Base-by-base conservation (phyloP, 306 rosid genomes). In the Sicyos baderoa region DNA sequence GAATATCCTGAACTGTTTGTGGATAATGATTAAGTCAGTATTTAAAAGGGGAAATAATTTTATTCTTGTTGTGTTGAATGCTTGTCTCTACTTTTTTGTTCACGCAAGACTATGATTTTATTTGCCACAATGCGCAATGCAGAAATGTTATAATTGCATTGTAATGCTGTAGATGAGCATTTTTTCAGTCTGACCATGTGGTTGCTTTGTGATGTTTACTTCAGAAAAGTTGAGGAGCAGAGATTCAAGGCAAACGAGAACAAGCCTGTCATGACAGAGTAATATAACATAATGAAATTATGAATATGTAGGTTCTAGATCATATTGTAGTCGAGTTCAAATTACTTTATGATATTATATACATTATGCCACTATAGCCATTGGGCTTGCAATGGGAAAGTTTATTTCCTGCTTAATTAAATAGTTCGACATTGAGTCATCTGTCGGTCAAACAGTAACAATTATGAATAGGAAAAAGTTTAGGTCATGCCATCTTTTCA, bases 241-340 rank as follows among this genome's bases (percentile, higher is more conserved):
- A 90, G 29, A 73, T 82, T 84, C n/a, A 90, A 93, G 75, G 96
- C 97, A 50, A 93, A 72, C 22, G 97, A 93, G 82, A 93, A 88
- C 86, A 93, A 93, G 87, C 97, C 99, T 55, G 81, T 93, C 16
- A 90, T 93, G 97, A 90, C 87, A 22, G 97, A 93, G 85, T 93
- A 85, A n/a, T n/a, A n/a, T n/a, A n/a, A n/a, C n/a, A n/a, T n/a
- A n/a, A 88, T 21, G 14, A 14, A 40, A 44, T 18, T 29, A 18
- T 44, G 71, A 65, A 45, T 14, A 21, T 65, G 37, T 45, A 65
- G 54, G 71, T 14, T 65, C 14, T 45, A 45, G 70, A 23, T 21
- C 35, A 45, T 65, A 65, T 44, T 14, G 40, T 21, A 21, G 53
- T 65, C 52, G 2, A 45, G 37, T 45, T 65, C 52, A 18, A 13